Base-by-base conservation (phyloP, 1,139 yeast genomes). In the Yamadazyma aaseri region DNA sequence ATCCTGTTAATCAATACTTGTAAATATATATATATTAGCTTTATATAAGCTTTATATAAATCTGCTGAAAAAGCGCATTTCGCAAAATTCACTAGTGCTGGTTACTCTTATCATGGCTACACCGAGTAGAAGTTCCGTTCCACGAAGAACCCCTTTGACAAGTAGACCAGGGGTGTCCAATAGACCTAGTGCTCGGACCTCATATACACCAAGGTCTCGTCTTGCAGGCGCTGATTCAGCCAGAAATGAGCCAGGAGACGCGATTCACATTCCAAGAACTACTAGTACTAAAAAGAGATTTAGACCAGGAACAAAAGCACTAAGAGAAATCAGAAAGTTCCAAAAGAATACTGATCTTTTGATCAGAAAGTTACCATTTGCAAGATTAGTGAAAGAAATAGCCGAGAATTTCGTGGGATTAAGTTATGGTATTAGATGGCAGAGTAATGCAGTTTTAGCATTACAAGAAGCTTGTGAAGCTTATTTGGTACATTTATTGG, bases 401-500 rank as follows among this genome's bases (percentile, higher is more conserved):
- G 86, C 95, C 1, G 79, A 78, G 34, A 81, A 81, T 38, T 85
- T 75, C 41, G 73, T 74, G 23, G 80, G 80, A 1, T 56, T 61
- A 8, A 79, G 76, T 29, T 73, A 76, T 39, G 80, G 80, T 12
- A 65, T 86, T 34, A 73, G 94, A 51, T 90, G 97, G 96, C 96
- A 90, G 54, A 78, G 89, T 14, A 79, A 84, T 50, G 97, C 97
- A 1, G 73, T 90, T 11, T 54, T 85, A 52, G 97, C 97, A 2
- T 63, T 90, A 23, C 97, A 90, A 53, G 97, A 90, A 52, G 96
- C 97, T 0, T 78, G 92, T 27, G 97, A 89, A 55, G 95, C 96
- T 3, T 90, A 81, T 50, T 60, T 90, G 45, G 86, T 89, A 8
- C 90, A 89, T 40, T 60, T 90, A 34, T 72, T 90, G 44, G 97